Base-by-base conservation (phyloP, 2,329 filamentous ascomycete species). In the Whalleya microplaca region DNA sequence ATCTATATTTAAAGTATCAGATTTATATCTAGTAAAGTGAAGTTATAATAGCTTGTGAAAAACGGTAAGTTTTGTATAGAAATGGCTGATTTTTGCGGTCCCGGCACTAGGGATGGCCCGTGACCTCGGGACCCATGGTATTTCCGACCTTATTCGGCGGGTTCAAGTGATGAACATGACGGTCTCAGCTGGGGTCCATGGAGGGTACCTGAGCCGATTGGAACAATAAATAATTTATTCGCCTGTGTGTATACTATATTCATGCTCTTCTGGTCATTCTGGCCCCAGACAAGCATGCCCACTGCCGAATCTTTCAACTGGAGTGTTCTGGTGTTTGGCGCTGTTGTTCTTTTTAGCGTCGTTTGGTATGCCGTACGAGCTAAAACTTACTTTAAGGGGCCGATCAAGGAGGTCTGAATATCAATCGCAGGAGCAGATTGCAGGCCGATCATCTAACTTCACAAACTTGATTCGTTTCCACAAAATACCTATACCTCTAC, bases 211-310 rank as follows among this genome's bases (percentile, higher is more conserved):
- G 81, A 81, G 3, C 64, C 74, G 0, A 65, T 81, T 1, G 83
- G 84, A 0, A 80, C 77, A 5, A 63, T 78, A 20, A 85, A 85
- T 66, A 86, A 86, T 54, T 65, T 73, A 1, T 80, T 84, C 48
- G 78, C 82, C 1, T 82, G 80, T 62, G 48, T 73, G 2, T 86
- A 84, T 63, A 77, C 81, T 66, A 55, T 80, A 1, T 78, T 85
- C 41, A 73, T 85, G 2, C 76, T 82, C 10, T 85, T 86, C 69
- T 86, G 81, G 75, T 78, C 75, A 20, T 81, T 85, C 45, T 83
- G 78, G 78, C 81, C 73, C 0, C 73, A 75, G 1, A 63, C 58
- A 2, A 71, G 64, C 0, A 69, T 67, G 0, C 65, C 72, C 0
- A 67, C 69, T 3, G 64, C 73, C 0, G 65, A 69, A 0, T 76